These are phyloP conservation scores for Aspergillus clavatus DNA, from an alignment of 2,329 filamentous ascomycete genomes.

Conservation along the genomic window DNA sequence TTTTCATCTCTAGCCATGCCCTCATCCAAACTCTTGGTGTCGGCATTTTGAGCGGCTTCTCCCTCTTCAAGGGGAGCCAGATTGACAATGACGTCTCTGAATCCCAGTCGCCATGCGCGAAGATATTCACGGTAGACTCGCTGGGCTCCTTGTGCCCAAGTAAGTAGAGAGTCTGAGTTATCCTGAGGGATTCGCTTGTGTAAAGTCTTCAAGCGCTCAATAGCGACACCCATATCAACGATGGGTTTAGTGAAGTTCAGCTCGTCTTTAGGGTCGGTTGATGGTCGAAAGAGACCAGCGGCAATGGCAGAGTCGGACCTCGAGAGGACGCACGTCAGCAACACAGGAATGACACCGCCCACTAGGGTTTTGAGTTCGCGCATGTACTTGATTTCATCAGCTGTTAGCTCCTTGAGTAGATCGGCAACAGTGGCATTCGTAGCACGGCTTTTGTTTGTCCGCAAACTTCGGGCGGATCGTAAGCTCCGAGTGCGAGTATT, in stretches of 20 bases:
- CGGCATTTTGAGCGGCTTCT: slow-evolving; percentile 41
- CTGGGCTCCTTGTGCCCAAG: slow-evolving; percentile 75
- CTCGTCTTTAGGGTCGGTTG: slow-evolving; percentile 51
- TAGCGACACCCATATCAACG: slow-evolving; percentile 83
- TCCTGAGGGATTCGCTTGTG: slow-evolving; percentile 76
- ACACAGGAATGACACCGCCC: slow-evolving; percentile 88
- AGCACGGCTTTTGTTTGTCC: slow-evolving; percentile 64
- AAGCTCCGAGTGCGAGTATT: slow-evolving; percentile 62
- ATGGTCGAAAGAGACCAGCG: slow-evolving; percentile 63
- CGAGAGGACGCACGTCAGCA: slow-evolving; percentile 77
- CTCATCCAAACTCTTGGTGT: slow-evolving; percentile 49
- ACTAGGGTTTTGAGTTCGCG: slow-evolving; percentile 89
- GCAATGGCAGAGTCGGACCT: slow-evolving; percentile 61
- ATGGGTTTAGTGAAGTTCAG: slow-evolving; percentile 74
- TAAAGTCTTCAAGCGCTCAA: slow-evolving; percentile 75
- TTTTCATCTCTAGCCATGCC: slow-evolving; percentile 54
- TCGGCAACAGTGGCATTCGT: slow-evolving; percentile 67
- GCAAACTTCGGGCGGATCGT: slow-evolving; percentile 71
- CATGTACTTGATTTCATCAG: slow-evolving; percentile 83
- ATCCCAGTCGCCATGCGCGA: slow-evolving; percentile 83
- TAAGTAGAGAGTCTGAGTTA: slow-evolving; percentile 66
- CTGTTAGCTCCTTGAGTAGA: slow-evolving; percentile 71
- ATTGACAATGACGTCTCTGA: slow-evolving; percentile 91
- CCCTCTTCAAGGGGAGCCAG: slow-evolving; percentile 71
- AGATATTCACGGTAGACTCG: slow-evolving; percentile 82